Base-by-base conservation (phyloP, 2,329 filamentous ascomycete genomes). In the Pseudocercospora fuligena region DNA sequence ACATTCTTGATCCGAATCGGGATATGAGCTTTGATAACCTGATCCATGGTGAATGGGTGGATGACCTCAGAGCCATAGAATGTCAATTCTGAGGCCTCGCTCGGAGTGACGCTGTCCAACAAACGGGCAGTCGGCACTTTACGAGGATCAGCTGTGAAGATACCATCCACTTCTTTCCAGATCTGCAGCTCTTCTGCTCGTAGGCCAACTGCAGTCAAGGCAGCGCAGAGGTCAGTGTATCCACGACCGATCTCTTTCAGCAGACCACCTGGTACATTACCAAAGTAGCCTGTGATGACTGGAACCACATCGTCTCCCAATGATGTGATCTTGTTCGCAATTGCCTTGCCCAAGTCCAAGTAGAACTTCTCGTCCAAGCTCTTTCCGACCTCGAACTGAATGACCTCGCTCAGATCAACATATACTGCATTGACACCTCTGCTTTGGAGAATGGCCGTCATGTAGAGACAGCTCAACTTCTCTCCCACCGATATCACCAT, bases 161-260 rank as follows among this genome's bases (percentile, higher is more conserved):
- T 96, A 66, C 93, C 94, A 79, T 99, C 95, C 6, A 99, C 95
- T 78, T 99, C 95, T 82, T 99, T 99, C 95, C 95, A 98, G 70
- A 99, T 92, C 80, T 99, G 95, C 61, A 99, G 86, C 79, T 99
- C 95, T 62, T 90, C 84, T 0, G 95, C 95, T 73, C 88, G 85
- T n/a, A 96, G 83, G 3, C 93, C 94, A 9, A 99, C 94, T 1
- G 95, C 93, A 60, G 94, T 90, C 16, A 99, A 84, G 5, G 95
- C 94, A 12, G 95, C 94, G 78, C 95, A 98, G 56, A 99, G 87
- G 80, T 99, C 95, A 9, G 95, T 98, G 80, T 99, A 99, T 31
- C 95, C 95, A 73, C 95, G 90, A 21, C 95, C 95, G 70, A 99
- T 92, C 73, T 96, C 91, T 40, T 94, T 92, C 73, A 99, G 88